Conservation (phyloP, 2,329 filamentous ascomycete genomes). For the Thielaviopsis ethacetica region DNA sequence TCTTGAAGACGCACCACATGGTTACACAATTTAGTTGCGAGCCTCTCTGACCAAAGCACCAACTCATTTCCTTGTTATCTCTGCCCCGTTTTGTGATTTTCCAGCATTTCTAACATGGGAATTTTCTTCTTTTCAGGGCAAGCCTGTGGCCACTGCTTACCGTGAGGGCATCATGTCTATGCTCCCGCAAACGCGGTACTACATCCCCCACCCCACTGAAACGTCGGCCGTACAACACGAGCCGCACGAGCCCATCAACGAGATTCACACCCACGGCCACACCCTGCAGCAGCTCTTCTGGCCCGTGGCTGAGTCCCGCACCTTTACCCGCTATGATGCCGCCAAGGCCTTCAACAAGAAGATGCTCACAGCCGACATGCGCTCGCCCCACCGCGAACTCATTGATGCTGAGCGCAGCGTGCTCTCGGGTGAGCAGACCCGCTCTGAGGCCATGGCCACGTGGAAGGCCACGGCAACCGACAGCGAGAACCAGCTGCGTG, state of each 20-base stretch:
- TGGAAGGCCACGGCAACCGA: background rate
- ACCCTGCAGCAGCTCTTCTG: conserved; percentile 50
- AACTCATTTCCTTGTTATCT: background rate
- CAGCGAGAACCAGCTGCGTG: background rate
- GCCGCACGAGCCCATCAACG: conserved; percentile 45
- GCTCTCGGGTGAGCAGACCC: conserved; percentile 19
- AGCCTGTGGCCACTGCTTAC: conserved; percentile 62
- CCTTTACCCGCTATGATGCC: conserved; percentile 48
- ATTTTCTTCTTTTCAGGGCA: conserved; percentile 37
- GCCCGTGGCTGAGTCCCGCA: conserved; percentile 44
- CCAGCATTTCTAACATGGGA: conserved; percentile 14
- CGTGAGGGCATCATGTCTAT: conserved; percentile 59
- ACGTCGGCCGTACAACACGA: conserved; percentile 1
- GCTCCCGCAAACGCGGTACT: conserved; percentile 54
- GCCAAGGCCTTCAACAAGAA: conserved; percentile 45
- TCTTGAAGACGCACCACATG: conserved; percentile 92
- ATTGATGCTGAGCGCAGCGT: conserved; percentile 37
- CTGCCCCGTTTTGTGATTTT: conserved; percentile 3
- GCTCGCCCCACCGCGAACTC: conserved; percentile 46
- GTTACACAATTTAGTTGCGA: conserved; percentile 69
- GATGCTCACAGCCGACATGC: conserved; percentile 42
- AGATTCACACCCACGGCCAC: conserved; percentile 43
- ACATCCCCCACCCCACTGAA: background rate
- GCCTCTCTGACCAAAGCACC: conserved; percentile 46
- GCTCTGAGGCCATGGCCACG: background rate